Evolutionary conservation across 257 asterid genomes (phyloP).

Genomic region (Striga asiatica): DNA sequence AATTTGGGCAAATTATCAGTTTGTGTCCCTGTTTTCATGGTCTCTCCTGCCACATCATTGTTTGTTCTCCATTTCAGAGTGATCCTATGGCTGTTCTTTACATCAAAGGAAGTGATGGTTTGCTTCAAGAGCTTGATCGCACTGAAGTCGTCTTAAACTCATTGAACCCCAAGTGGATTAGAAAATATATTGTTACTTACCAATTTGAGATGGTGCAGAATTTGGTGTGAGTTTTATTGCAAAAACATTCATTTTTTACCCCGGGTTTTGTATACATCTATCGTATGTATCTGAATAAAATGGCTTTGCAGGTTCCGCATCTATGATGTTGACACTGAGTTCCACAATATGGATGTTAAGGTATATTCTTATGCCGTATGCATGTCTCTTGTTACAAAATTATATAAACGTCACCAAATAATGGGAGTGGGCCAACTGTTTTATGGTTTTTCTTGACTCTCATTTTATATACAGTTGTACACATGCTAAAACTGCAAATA

Average conservation of each 20-base stretch:
- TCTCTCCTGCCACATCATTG: constrained; percentile 16
- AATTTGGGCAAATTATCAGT: neutral
- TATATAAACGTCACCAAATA: neutral
- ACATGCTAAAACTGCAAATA: neutral
- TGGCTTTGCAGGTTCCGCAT: constrained; percentile 60
- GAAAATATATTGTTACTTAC: constrained; percentile 55
- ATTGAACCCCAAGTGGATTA: constrained; percentile 84
- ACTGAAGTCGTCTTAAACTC: constrained; percentile 93
- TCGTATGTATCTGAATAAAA: constrained; percentile 19
- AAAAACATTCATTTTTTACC: constrained; percentile 13
- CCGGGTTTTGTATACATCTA: constrained; percentile 7
- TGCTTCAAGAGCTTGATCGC: constrained; percentile 80
- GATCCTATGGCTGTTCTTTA: constrained; percentile 89
- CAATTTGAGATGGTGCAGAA: constrained; percentile 89
- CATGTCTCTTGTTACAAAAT: neutral
- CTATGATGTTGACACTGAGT: constrained; percentile 84
- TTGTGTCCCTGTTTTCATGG: neutral
- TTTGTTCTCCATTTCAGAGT: constrained; percentile 51
- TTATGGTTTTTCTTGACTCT: neutral
- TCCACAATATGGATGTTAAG: constrained; percentile 68
- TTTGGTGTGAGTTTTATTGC: constrained; percentile 75
- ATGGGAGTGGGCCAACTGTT: no score
- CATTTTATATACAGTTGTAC: constrained; percentile 10
- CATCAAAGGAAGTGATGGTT: constrained; percentile 65
- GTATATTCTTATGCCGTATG: constrained; percentile 29